A percentile compares a stretch with the other conserved stretches of the same genome.
Conservation (phyloP, 2,329 filamentous ascomycete genomes). For the Aspergillus sergii region DNA sequence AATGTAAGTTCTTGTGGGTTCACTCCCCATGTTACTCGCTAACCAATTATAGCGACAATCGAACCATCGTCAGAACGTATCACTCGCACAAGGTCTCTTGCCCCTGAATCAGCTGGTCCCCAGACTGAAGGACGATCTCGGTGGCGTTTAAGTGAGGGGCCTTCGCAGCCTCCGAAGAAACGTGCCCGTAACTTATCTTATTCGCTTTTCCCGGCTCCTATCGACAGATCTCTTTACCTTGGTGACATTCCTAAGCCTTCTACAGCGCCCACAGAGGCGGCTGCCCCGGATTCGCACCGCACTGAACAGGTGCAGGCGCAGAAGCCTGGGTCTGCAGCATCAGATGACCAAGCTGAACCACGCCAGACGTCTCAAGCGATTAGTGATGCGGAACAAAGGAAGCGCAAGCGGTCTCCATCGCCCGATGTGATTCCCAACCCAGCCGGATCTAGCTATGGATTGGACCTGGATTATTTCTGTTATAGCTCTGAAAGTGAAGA, state of each 20-base stretch:
- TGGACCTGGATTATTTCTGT: conserved; percentile 43
- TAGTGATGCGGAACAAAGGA: conserved; percentile 25
- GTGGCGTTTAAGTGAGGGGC: conserved; percentile 17
- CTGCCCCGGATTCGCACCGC: background rate
- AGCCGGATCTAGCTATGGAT: conserved; percentile 42
- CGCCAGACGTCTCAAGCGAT: conserved; percentile 7
- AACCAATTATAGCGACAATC: conserved; percentile 11
- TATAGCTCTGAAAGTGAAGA: conserved; percentile 37
- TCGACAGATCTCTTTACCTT: conserved; percentile 27
- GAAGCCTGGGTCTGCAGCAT: background rate
- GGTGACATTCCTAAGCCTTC: conserved; percentile 18
- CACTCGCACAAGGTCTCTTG: conserved; percentile 11
- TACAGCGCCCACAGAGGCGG: conserved; percentile 3
- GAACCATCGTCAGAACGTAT: conserved; percentile 24
- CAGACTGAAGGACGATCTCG: conserved; percentile 12
- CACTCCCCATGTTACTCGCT: conserved; percentile 2
- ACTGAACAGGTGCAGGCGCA: conserved; percentile 1
- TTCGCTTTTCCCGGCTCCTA: conserved; percentile 30
- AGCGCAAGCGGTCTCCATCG: conserved; percentile 44
- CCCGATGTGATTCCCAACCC: conserved; percentile 48
- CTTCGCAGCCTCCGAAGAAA: conserved; percentile 17
- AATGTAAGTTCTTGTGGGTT: conserved; percentile 14
- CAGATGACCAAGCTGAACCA: conserved; percentile 1
- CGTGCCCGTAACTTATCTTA: conserved; percentile 25
- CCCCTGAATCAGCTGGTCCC: conserved; percentile 6